Conservation (phyloP, 371 early-diverging fungal species). For the Mortierella sp. region DNA sequence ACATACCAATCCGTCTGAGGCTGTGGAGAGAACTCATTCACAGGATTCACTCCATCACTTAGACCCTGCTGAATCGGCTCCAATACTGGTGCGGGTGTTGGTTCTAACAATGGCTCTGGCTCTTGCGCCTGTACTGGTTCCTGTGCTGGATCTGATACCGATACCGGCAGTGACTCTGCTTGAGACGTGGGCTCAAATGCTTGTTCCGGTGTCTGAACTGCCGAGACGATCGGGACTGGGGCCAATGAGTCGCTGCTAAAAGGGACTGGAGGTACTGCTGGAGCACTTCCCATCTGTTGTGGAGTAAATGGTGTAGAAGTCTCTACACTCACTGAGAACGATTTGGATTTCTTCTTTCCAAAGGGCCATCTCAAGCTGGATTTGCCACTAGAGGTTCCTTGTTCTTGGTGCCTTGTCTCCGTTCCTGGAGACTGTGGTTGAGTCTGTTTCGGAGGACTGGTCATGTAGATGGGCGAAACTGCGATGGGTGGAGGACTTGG, state of each 20-base stretch:
- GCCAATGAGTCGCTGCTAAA: too few species aligned
- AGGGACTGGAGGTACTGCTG: too few species aligned
- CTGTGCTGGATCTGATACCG: too few species aligned
- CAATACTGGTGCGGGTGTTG: too few species aligned
- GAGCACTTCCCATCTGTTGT: too few species aligned
- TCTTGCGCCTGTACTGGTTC: too few species aligned
- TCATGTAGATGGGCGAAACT: constrained; percentile 31
- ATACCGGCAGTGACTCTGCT: too few species aligned
- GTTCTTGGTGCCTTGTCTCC: neutral
- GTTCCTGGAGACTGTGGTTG: constrained; percentile 1
- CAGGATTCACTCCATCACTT: constrained; percentile 5
- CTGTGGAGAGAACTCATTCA: constrained; percentile 12
- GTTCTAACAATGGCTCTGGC: too few species aligned
- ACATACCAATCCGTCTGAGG: constrained; percentile 30
- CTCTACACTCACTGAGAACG: constrained; percentile 18
- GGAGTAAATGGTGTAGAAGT: neutral
- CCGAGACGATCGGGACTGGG: too few species aligned
- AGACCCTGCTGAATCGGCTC: neutral
- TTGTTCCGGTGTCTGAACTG: too few species aligned
- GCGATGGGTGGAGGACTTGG: constrained; percentile 16
- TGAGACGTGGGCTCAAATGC: too few species aligned
- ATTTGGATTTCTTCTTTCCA: constrained; percentile 52
- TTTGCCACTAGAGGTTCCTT: constrained; percentile 6
- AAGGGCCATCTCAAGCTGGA: constrained; percentile 48
- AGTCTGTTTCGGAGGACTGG: neutral